A percentile compares a stretch with the other conserved stretches of the same genome.
These are phyloP conservation scores for Chlorella vulgaris DNA, from an alignment of 139 green algal species.

Conservation along the genomic window DNA sequence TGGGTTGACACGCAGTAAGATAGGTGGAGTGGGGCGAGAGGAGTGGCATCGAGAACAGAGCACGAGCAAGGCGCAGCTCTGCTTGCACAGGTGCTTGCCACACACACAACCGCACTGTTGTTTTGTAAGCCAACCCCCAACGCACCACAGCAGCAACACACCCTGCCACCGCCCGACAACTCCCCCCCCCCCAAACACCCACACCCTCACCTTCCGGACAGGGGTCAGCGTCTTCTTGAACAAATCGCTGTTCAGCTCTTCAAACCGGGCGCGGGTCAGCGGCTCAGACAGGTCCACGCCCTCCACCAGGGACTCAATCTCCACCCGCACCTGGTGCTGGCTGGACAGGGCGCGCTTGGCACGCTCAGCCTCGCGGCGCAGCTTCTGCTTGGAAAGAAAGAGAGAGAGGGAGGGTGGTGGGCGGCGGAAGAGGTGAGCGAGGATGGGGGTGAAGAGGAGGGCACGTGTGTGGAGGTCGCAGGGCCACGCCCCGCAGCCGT, in stretches of 20 bases:
- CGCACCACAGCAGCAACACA: no score
- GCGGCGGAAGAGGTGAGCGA: background rate
- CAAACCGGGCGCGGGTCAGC: slow-evolving; percentile 97
- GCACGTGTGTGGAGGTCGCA: background rate
- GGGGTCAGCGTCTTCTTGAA: slow-evolving; percentile 98
- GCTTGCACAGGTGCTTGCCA: no score
- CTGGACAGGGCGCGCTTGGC: slow-evolving; percentile 97
- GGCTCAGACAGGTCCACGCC: slow-evolving; percentile 97
- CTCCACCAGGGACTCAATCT: slow-evolving; percentile 97
- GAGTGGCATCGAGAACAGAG: no score
- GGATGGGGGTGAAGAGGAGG: background rate
- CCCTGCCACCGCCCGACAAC: background rate
- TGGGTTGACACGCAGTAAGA: no score
- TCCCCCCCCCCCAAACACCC: background rate
- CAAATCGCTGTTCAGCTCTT: slow-evolving; percentile 99
- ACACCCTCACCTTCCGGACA: slow-evolving; percentile 80
- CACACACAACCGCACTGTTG: no score
- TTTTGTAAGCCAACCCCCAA: no score
- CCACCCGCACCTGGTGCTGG: slow-evolving; percentile 95
- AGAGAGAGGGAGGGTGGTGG: background rate
- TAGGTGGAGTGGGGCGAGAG: no score
- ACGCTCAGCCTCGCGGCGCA: slow-evolving; percentile 95
- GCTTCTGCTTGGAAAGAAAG: slow-evolving; percentile 72
- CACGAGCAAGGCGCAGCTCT: no score
- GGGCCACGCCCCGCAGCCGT: no score